Percentiles rank a stretch among this genome's conserved stretches.
phyloP scores from a whole-genome alignment of 2,329 filamentous ascomycete genomes.

The Juglanconis sp. region DNA sequence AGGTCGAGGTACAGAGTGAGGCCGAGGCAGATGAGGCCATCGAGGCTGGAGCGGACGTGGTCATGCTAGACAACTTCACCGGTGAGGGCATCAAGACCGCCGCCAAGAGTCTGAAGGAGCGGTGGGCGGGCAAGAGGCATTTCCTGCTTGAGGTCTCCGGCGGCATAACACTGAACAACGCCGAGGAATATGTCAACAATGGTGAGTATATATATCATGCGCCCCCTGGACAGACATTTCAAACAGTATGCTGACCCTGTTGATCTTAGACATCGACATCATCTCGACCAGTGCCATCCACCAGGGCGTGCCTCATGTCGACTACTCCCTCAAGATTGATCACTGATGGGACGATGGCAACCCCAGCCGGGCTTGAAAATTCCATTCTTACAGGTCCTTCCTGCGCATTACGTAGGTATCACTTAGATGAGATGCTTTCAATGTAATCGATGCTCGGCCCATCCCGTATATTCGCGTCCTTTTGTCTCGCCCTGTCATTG shows the following conservation, averaged over 20 bases:
- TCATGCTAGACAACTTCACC: slow-evolving; percentile 97
- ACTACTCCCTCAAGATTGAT: slow-evolving; percentile 91
- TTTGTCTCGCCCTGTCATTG: no score
- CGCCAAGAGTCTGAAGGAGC: slow-evolving; percentile 71
- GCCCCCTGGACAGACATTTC: neutral
- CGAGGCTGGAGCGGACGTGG: slow-evolving; percentile 83
- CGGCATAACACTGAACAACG: slow-evolving; percentile 81
- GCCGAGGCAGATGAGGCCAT: slow-evolving; percentile 90
- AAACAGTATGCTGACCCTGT: slow-evolving; percentile 19
- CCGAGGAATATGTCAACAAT: slow-evolving; percentile 73
- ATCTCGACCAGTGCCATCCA: slow-evolving; percentile 96
- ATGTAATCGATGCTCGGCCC: no score
- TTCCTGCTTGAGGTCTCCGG: slow-evolving; percentile 92
- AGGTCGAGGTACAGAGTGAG: slow-evolving; percentile 90
- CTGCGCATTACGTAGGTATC: neutral
- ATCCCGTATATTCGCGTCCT: no score
- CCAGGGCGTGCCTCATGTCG: slow-evolving; percentile 88
- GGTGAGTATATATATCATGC: slow-evolving; percentile 42
- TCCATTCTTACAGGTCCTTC: neutral
- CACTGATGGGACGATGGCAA: slow-evolving; percentile 26
- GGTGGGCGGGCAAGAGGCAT: slow-evolving; percentile 70
- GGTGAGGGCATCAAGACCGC: slow-evolving; percentile 73
- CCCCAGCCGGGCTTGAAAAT: no score
- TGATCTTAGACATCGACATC: slow-evolving; percentile 75
- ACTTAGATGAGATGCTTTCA: no score